Base-by-base conservation (phyloP, 768 basidiomycete genomes). In the Auricularia cornea region DNA sequence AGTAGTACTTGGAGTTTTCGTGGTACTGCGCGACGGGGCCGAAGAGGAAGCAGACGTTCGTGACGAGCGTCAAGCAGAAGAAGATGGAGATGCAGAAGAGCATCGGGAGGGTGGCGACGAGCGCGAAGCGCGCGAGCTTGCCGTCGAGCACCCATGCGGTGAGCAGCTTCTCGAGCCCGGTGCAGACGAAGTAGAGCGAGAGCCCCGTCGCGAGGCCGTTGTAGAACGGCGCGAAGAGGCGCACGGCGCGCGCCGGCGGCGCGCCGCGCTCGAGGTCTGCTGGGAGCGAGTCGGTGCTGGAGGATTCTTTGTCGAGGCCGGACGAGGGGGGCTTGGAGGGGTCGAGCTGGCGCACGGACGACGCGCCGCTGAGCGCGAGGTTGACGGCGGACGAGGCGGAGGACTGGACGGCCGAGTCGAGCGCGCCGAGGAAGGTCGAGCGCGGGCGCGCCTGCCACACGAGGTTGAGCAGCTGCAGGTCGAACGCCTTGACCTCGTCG, bases 21-120 rank as follows among this genome's bases (percentile, higher is more conserved):
- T 64, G 85, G 72, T 84, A 91, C 67, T 94, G 92, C 6, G 91
- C 84, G 59, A 94, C 87, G 28, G 92, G 92, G 28, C 92, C 92
- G 64, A 93, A 61, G 20, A 48, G 60, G 62, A 66, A 65, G 31
- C 52, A 66, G 29, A 67, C 51, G 52, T 65, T 67, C 14, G 57
- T 64, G 31, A 65, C 61, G 40, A 67, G 38, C 40, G 65, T 65
- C 31, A 67, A 26, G 57, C 51, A 59, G 57, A 67, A 67, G 59
- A 67, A 64, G 71, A 92, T 71, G 3, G 88, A 84, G 8, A 94
- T 81, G 64, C 90, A 92, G 67, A 90, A 82, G 8, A 92, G 78
- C 70, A 91, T 84, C 0, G 92, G 92, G 0, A 79, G 72, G 1
- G 89, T 84, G 20, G 72, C 79, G 12, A 91, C 66, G 2, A 95